phyloP scores from a whole-genome alignment of 768 basidiomycete species.

The Lentinus tigrinus region DNA sequence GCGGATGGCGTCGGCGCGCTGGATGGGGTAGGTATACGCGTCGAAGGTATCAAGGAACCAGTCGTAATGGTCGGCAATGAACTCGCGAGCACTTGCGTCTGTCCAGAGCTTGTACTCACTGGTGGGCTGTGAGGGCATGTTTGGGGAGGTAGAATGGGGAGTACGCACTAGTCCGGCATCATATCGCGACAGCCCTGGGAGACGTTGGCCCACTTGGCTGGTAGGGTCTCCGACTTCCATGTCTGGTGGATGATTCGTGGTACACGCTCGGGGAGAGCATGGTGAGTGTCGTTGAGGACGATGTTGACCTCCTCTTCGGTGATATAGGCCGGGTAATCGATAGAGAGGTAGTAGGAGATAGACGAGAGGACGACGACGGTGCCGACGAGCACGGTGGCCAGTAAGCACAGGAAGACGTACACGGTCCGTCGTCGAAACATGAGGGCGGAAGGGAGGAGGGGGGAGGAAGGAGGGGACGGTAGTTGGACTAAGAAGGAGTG shows the following conservation, averaged over 20 bases:
- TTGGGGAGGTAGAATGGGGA: constrained; percentile 6
- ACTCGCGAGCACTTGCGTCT: constrained; percentile 84
- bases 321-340: constrained; percentile 77
- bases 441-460: constrained; percentile 19
- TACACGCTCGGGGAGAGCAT: constrained; percentile 62
- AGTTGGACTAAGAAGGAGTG: constrained; percentile 1
- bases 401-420: constrained; percentile 47
- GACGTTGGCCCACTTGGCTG: constrained; percentile 74
- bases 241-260: constrained; percentile 97
- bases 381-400: constrained; percentile 80
- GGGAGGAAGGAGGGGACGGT: constrained; percentile 14
- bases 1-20: constrained; percentile 95
- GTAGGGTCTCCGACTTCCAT: constrained; percentile 91
- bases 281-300: constrained; percentile 39
- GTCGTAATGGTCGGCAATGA: constrained; percentile 83
- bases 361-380: constrained; percentile 91
- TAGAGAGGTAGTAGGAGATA: constrained; percentile 85
- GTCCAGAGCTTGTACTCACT: constrained; percentile 99
- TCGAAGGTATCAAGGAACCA: constrained; percentile 96
- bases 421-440: constrained; percentile 48
- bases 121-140: constrained; percentile 17
- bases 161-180: constrained; percentile 93
- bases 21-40: constrained; percentile 86
- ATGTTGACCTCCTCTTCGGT: constrained; percentile 72
- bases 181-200: constrained; percentile 85